These are phyloP conservation scores for Boletus reticuloceps DNA, from an alignment of 768 basidiomycete genomes.

Conservation along the genomic window DNA sequence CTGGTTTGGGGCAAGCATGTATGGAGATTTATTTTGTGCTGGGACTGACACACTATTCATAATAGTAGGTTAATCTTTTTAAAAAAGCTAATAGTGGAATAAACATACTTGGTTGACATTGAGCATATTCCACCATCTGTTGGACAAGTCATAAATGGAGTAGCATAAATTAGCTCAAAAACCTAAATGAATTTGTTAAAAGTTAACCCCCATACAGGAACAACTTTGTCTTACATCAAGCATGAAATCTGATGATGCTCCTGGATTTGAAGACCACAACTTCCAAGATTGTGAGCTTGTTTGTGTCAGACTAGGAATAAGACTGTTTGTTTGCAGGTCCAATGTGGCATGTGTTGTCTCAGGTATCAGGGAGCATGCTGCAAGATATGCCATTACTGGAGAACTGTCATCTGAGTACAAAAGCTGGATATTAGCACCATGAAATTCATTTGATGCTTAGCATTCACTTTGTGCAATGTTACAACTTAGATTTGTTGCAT, in stretches of 20 bases:
- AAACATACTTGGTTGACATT: neutral
- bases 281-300: neutral
- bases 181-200: neutral
- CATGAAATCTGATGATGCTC: neutral
- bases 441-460: neutral
- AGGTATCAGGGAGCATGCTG: conserved; percentile 6
- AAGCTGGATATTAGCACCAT: neutral
- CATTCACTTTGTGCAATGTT: neutral
- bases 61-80: neutral
- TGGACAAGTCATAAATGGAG: neutral
- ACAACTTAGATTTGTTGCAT: neutral
- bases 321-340: neutral
- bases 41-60: neutral
- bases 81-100: too few species aligned
- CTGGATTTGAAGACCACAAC: neutral
- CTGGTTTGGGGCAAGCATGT: neutral
- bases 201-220: too few species aligned
- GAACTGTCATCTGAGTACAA: neutral
- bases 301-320: neutral
- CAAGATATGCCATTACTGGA: conserved; percentile 1
- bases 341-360: neutral
- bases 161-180: rapidly evolving
- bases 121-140: neutral
- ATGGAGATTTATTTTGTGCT: neutral
- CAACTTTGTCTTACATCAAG: neutral